Evolutionary conservation across 1,284 basidiomycete species (phyloP).

Genomic region (Austroboletus novae-zelandiae): DNA sequence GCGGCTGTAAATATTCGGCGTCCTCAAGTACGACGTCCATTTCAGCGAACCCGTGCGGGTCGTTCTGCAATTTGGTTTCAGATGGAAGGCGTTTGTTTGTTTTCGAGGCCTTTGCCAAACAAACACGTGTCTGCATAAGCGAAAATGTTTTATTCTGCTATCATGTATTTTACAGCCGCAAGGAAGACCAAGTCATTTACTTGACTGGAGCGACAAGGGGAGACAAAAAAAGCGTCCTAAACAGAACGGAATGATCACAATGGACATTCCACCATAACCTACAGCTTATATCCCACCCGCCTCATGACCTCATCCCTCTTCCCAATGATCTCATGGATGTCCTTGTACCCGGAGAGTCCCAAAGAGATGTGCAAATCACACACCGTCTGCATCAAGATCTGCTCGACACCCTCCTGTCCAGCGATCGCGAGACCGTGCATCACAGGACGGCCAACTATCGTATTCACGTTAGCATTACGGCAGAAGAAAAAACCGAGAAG

Average conservation of each 20-base stretch:
- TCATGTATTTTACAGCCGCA: no score
- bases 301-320: neutral
- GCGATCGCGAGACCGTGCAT: slow-evolving; percentile 54
- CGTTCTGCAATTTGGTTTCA: neutral
- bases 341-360: slow-evolving; percentile 39
- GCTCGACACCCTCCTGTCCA: slow-evolving; percentile 53
- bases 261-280: no score
- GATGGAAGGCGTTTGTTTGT: slow-evolving; percentile 18
- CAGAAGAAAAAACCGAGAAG: neutral
- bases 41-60: neutral
- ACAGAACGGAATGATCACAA: no score
- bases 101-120: slow-evolving; percentile 20
- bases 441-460: slow-evolving; percentile 44
- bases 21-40: slow-evolving; percentile 21
- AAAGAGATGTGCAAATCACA: slow-evolving; percentile 57
- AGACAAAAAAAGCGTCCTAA: no score
- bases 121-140: no score
- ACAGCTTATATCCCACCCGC: neutral
- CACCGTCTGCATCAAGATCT: slow-evolving; percentile 48
- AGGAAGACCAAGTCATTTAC: no score
- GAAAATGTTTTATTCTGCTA: no score
- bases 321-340: slow-evolving; percentile 29
- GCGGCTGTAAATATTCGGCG: slow-evolving; percentile 6
- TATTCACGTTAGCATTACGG: neutral
- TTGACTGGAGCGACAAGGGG: no score